Base-by-base conservation (phyloP, 805 yeast genomes). In the Saturnispora saitoi region DNA sequence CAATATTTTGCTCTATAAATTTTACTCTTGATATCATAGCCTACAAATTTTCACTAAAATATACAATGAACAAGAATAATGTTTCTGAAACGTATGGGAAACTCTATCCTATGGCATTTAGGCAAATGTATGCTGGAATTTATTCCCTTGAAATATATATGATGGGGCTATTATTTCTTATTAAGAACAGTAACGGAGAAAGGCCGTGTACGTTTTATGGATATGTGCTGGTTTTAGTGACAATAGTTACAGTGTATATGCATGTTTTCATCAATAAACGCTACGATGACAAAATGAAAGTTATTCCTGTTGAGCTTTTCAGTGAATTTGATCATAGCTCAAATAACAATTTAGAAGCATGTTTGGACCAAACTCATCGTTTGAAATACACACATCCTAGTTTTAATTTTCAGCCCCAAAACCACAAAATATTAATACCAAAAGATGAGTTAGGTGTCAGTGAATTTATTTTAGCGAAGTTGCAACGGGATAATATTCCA, bases 81-180 rank as follows among this genome's bases (percentile, higher is more conserved):
- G 67, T 66, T 19, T 75, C 84, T 2, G 91, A 84, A 56, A 80
- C 87, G 0, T 66, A 70, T 56, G 96, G 96, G 0, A 71, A 69
- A 50, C 69, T 84, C 41, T 89, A 86, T 61, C 86, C 93, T 1
- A 70, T 70, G 2, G 95, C 95, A 0, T 64, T 89, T 17, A 72
- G 83, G 49, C 95, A 87, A 49, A 63, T 89, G 40, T 87, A 84
- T 58, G 71, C 85, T 0, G 97, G 97, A 0, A 66, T 89, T 1
- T 89, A 89, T 61, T 86, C 89, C 57, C 70, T 86, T 58, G 95
- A 89, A 58, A 69, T 83, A 32, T 84, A 90, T 53, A 64, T 89
- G 56, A 73, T 86, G 38, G 97, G 96, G 0, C 66, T 87, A 9
- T 81, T 86, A 56, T 75, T 86, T 38, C 63, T 85, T 14, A 81